phyloP scores from a whole-genome alignment of 345 rosid species.

The Capsella bursapastoris region DNA sequence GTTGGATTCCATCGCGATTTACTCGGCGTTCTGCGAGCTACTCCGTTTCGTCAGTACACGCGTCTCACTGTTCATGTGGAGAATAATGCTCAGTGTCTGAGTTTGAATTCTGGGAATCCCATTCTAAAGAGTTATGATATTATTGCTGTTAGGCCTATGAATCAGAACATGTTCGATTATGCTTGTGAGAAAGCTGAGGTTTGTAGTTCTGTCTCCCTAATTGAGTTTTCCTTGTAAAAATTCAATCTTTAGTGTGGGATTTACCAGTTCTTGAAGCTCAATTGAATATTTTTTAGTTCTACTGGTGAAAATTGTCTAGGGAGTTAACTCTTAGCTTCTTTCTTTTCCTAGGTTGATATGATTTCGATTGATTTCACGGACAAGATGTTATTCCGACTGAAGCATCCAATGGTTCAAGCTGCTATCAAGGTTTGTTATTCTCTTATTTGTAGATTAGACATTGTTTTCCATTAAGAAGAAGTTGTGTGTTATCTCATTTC shows the following conservation, averaged over 20 bases:
- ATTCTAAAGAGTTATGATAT: slow-evolving; percentile 77
- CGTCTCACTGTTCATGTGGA: slow-evolving; percentile 78
- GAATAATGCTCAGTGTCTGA: slow-evolving; percentile 56
- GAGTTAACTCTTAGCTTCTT: not conserved
- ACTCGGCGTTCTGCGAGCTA: slow-evolving; percentile 61
- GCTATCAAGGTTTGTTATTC: slow-evolving; percentile 64
- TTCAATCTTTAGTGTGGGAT: not conserved
- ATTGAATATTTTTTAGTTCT: not conserved
- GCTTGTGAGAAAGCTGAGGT: slow-evolving; percentile 82
- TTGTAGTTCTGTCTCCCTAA: slow-evolving; percentile 1
- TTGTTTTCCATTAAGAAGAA: not conserved
- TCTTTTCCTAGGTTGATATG: slow-evolving; percentile 62
- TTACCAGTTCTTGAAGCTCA: slow-evolving; percentile 4
- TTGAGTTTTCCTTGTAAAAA: not conserved
- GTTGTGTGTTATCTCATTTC: not conserved
- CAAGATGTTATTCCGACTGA: slow-evolving; percentile 70
- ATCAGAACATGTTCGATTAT: slow-evolving; percentile 67
- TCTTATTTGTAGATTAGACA: not conserved
- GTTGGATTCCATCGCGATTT: slow-evolving; percentile 76
- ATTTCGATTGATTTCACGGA: slow-evolving; percentile 72
- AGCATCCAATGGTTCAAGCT: slow-evolving; percentile 62
- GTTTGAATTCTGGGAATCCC: slow-evolving; percentile 71
- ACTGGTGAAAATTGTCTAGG: too few relatives aligned
- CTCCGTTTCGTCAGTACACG: slow-evolving; percentile 89
- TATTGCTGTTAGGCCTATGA: slow-evolving; percentile 75